phyloP scores from a whole-genome alignment of 192 early-diverging fungal species.

The Rhizophagus sp. region DNA sequence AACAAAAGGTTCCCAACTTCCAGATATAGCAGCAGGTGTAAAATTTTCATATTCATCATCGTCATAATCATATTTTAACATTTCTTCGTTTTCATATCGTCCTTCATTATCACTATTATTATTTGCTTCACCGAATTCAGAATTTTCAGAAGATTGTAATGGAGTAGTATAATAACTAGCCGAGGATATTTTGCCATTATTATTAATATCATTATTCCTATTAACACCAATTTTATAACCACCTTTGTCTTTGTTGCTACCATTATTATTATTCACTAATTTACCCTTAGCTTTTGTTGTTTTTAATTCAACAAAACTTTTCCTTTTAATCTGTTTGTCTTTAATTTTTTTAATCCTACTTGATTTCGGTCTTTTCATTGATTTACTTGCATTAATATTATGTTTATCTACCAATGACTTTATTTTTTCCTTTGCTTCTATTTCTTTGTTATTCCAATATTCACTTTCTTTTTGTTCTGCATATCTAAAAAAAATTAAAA shows the following conservation, averaged over 20 bases:
- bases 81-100: background rate
- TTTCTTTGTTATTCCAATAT: background rate
- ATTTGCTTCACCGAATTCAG: background rate
- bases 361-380: background rate
- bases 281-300: background rate
- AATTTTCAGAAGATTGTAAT: background rate
- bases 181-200: background rate
- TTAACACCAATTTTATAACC: background rate
- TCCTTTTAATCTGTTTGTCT: background rate
- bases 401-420: background rate
- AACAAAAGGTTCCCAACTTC: constrained; percentile 1
- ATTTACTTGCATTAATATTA: background rate
- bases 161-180: background rate
- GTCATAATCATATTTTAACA: background rate
- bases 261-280: background rate
- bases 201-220: too few relatives aligned
- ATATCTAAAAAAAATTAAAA: background rate
- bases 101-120: background rate
- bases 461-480: background rate
- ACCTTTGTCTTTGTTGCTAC: background rate
- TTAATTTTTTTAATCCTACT: background rate
- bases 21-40: background rate
- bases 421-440: background rate
- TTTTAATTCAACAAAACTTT: background rate
- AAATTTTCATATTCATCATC: background rate